Percentiles rank a stretch among this genome's conserved stretches.
Conservation (phyloP, 345 rosid genomes). For the Eucalyptus albens region DNA sequence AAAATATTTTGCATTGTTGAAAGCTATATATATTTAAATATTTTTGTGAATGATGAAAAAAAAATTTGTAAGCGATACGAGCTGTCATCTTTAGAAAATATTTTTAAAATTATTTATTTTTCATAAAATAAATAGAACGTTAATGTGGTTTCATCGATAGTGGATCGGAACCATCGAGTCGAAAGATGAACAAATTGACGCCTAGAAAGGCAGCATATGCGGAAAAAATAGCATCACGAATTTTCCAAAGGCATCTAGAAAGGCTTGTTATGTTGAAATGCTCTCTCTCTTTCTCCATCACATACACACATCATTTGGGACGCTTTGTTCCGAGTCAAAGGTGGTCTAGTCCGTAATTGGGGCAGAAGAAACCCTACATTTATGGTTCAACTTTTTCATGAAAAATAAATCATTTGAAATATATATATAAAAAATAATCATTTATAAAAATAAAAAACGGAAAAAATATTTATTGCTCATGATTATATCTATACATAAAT, state of each 20-base stretch:
- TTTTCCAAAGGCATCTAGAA: not conserved
- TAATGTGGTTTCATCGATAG: not conserved
- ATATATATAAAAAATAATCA: not conserved
- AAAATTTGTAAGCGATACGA: not conserved
- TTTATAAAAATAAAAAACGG: not conserved
- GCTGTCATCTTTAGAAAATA: rapidly evolving
- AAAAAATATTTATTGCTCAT: not conserved
- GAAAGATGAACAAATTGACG: not conserved
- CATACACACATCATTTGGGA: not conserved
- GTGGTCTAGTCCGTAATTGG: not conserved
- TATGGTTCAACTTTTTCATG: not conserved
- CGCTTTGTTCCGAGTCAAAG: not conserved
- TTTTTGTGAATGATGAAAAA: not conserved
- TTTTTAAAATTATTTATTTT: not conserved
- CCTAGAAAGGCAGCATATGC: not conserved
- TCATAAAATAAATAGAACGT: not conserved
- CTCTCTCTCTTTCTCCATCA: not conserved
- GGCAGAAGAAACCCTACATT: not conserved
- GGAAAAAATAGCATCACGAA: not conserved
- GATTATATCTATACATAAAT: not conserved
- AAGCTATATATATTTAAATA: not conserved
- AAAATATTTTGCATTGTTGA: not conserved
- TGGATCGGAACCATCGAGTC: not conserved
- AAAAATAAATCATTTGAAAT: not conserved
- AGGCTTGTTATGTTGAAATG: not conserved